Evolutionary conservation across 306 rosid genomes (phyloP).

Genomic region (Trichosanthes truncata): DNA sequence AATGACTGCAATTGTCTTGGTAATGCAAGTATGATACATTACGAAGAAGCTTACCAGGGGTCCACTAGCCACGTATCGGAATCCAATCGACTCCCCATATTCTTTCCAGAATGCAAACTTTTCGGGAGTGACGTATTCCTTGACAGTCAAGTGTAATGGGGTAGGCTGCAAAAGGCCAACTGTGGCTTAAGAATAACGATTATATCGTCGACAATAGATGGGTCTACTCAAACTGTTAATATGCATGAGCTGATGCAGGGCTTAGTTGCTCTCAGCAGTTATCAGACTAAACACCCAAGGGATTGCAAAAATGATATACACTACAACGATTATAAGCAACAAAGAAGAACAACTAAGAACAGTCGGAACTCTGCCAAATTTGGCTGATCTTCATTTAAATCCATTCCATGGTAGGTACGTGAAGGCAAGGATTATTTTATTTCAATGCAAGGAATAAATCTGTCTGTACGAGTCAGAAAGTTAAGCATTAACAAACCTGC

Average conservation of each 20-base stretch:
- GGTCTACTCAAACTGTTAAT: background rate
- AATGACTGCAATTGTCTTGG: background rate
- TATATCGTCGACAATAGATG: background rate
- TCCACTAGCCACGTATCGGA: slow-evolving; percentile 90
- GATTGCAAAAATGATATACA: background rate
- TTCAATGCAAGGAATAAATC: background rate
- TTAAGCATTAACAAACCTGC: slow-evolving; percentile 46
- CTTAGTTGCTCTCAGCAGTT: background rate
- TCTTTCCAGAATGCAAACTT: slow-evolving; percentile 88
- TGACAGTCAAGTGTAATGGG: slow-evolving; percentile 87
- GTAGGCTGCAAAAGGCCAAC: slow-evolving; percentile 66
- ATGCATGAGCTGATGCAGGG: background rate
- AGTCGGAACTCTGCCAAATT: background rate
- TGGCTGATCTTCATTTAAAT: background rate
- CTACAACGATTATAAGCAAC: background rate
- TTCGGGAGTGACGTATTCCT: slow-evolving; percentile 81
- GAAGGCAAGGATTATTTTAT: background rate
- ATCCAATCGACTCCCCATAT: slow-evolving; percentile 91
- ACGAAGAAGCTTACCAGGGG: slow-evolving; percentile 47
- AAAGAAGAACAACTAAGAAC: background rate
- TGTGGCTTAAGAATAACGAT: background rate
- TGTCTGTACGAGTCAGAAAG: background rate
- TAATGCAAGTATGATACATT: background rate
- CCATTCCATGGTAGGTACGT: background rate
- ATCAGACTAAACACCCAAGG: background rate